phyloP scores from a whole-genome alignment of 2,329 filamentous ascomycete genomes.

The Cercospora citrullina region DNA sequence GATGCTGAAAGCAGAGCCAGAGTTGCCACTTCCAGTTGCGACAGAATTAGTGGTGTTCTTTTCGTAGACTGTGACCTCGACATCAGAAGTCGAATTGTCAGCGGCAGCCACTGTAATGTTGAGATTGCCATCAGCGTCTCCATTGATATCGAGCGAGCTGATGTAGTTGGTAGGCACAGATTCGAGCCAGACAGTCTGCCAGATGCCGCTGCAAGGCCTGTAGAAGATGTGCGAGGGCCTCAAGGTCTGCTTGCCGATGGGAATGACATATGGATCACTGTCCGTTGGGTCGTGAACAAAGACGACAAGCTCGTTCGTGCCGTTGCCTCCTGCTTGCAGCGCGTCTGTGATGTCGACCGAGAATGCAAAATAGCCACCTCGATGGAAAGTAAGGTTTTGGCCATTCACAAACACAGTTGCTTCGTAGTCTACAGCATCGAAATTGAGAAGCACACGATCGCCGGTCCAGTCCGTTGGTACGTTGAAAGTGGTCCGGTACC shows the following conservation, averaged over 20 bases:
- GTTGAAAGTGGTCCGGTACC: constrained; percentile 51
- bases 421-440: constrained; percentile 65
- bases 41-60: constrained; percentile 22
- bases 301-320: constrained; percentile 58
- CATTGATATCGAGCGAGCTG: constrained; percentile 59
- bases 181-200: constrained; percentile 74
- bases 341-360: constrained; percentile 60
- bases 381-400: constrained; percentile 54
- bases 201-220: constrained; percentile 70
- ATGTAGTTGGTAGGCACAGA: constrained; percentile 60
- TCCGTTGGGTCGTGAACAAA: constrained; percentile 70
- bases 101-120: constrained; percentile 29
- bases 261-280: constrained; percentile 55
- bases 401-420: constrained; percentile 60
- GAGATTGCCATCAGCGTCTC: constrained; percentile 56
- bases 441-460: constrained; percentile 54
- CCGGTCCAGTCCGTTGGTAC: constrained; percentile 52
- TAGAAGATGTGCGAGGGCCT: constrained; percentile 71
- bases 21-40: constrained; percentile 42
- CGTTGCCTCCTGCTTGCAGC: constrained; percentile 57
- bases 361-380: constrained; percentile 61
- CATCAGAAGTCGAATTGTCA: constrained; percentile 9
- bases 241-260: constrained; percentile 55
- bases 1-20: constrained; percentile 58
- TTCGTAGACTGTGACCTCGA: constrained; percentile 25